Conservation (phyloP, 345 rosid genomes). For the Eucalyptus marginata region DNA sequence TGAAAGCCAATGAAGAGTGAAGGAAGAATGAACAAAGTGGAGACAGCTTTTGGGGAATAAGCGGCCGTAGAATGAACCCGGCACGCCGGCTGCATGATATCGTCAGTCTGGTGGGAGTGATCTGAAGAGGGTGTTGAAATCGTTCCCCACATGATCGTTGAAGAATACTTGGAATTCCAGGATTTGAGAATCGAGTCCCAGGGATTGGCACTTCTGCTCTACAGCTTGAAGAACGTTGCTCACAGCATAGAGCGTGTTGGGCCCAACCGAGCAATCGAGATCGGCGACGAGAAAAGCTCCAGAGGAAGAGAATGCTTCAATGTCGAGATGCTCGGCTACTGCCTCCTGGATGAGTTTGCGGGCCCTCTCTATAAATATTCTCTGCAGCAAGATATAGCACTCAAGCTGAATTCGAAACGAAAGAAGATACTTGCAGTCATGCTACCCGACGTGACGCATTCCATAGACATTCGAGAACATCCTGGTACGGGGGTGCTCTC, state of each 20-base stretch:
- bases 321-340: not conserved
- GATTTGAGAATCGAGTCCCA: not conserved
- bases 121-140: conserved; percentile 5
- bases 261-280: not conserved
- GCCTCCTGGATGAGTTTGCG: not conserved
- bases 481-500: not conserved
- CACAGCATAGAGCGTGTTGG: not conserved
- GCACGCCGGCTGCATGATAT: not conserved
- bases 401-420: not conserved
- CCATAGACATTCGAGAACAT: not conserved
- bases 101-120: not conserved
- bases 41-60: not conserved
- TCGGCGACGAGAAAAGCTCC: not conserved
- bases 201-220: not conserved
- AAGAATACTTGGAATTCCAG: conserved; percentile 5
- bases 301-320: not conserved
- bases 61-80: not conserved
- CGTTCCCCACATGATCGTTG: not conserved
- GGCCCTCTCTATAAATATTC: not conserved
- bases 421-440: not conserved
- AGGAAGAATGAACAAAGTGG: not conserved
- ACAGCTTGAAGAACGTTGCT: not conserved
- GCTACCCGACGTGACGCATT: not conserved
- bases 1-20: not conserved
- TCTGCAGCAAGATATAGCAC: not conserved